Conservation (phyloP, 2,329 filamentous ascomycete genomes). For the Fusarium concolor region DNA sequence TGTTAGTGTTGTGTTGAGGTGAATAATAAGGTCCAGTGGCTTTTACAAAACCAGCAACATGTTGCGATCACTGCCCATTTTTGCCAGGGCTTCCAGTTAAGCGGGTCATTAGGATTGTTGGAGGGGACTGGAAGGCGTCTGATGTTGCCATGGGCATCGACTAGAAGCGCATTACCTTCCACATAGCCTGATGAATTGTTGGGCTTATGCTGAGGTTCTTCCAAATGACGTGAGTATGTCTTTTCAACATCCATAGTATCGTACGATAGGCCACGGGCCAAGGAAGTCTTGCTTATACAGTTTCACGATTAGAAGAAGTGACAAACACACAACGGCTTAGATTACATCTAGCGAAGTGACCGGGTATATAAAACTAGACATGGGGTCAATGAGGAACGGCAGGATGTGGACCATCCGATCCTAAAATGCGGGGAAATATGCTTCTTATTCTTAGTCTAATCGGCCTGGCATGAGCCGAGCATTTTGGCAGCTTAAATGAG, state of each 20-base stretch:
- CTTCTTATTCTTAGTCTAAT: no score
- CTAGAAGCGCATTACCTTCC: not conserved
- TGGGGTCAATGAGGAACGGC: no score
- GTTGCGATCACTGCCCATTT: not conserved
- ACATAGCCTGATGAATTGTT: not conserved
- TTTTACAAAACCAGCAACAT: not conserved
- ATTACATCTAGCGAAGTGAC: no score
- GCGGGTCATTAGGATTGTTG: not conserved
- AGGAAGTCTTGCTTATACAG: no score
- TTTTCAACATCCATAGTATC: not conserved
- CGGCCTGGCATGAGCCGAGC: no score
- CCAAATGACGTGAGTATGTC: not conserved
- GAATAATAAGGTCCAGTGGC: not conserved
- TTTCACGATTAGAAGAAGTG: no score
- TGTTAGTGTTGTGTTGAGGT: not conserved
- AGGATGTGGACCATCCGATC: no score
- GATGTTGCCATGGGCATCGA: not conserved
- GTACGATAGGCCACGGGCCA: no score
- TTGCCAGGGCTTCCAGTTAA: not conserved
- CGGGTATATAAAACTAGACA: no score
- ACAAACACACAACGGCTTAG: no score
- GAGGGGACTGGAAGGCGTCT: not conserved
- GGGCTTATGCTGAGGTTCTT: not conserved
- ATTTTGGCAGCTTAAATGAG: no score
- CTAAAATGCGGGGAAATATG: no score